A percentile compares a stretch with the other conserved stretches of the same genome.
These are phyloP conservation scores for Pseudozyma tsukubaensis DNA, from an alignment of 1,284 basidiomycete species.

Conservation along the genomic window DNA sequence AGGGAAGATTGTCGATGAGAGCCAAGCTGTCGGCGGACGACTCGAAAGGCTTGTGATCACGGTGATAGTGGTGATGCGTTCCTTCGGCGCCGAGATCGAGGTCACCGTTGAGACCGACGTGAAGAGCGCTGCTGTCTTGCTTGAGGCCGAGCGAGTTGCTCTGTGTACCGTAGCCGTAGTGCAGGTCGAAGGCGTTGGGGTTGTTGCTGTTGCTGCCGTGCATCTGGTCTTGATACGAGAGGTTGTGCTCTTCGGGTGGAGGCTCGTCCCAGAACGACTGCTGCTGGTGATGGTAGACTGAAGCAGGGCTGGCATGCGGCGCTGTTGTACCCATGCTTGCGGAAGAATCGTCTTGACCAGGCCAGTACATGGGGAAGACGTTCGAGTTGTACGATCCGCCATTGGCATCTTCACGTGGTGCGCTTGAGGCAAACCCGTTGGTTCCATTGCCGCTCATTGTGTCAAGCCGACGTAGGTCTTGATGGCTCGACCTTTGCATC, in stretches of 20 bases:
- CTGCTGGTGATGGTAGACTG: constrained; percentile 14
- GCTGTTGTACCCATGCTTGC: not conserved
- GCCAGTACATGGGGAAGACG: constrained; percentile 24
- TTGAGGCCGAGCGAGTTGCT: constrained; percentile 34
- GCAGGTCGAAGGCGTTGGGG: constrained; percentile 25
- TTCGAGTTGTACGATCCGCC: constrained; percentile 5
- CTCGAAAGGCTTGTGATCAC: constrained; percentile 16
- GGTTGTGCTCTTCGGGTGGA: constrained; percentile 8
- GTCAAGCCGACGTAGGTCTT: constrained; percentile 25
- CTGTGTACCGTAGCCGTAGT: constrained; percentile 22
- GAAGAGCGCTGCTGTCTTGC: constrained; percentile 17
- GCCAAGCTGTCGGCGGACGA: constrained; percentile 18
- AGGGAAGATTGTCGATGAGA: constrained; percentile 34
- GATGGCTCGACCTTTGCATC: constrained; percentile 33
- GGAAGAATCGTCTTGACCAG: constrained; percentile 12
- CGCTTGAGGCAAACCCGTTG: not conserved
- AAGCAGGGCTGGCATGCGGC: constrained; percentile 3
- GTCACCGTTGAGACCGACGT: constrained; percentile 23
- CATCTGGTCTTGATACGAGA: constrained; percentile 17
- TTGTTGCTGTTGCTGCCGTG: not conserved
- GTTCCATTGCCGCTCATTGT: not conserved
- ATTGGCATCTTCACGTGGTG: constrained; percentile 3
- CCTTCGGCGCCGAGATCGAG: constrained; percentile 16
- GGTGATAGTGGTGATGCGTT: constrained; percentile 3
- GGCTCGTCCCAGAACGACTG: constrained; percentile 25